Percentiles rank a stretch among this genome's conserved stretches.
These are phyloP conservation scores for Phellopilus nigrolimitatus DNA, from an alignment of 1,284 basidiomycete genomes.

Conservation along the genomic window DNA sequence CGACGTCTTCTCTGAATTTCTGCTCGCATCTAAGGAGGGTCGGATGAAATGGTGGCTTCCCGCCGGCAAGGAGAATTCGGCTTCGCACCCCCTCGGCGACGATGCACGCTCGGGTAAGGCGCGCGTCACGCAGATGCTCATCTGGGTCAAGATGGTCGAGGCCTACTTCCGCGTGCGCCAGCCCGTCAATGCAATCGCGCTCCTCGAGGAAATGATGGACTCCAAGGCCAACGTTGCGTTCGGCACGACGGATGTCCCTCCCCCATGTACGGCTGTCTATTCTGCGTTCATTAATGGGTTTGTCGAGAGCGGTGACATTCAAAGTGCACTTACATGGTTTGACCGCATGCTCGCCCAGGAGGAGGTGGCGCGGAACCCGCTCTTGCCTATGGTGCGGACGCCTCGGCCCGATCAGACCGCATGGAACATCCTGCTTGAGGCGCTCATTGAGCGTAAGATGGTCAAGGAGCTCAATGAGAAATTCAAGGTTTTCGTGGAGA, in stretches of 20 bases:
- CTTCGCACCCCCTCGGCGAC: conserved; percentile 20
- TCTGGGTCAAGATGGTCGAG: conserved; percentile 76
- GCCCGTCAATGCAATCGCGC: conserved; percentile 56
- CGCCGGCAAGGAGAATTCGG: conserved; percentile 20
- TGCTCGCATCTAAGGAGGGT: conserved; percentile 35
- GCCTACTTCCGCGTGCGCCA: conserved; percentile 68
- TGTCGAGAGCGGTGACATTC: conserved; percentile 53
- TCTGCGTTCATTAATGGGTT: conserved; percentile 67
- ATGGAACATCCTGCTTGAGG: conserved; percentile 51
- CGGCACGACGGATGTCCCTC: conserved; percentile 42
- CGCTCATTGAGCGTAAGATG: conserved; percentile 43
- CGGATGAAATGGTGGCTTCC: conserved; percentile 31
- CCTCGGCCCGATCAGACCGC: conserved; percentile 46
- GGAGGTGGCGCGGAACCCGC: conserved; percentile 32
- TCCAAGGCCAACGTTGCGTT: conserved; percentile 37
- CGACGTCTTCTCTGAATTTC: conserved; percentile 66
- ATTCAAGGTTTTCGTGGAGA: conserved; percentile 36
- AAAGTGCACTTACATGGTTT: conserved; percentile 69
- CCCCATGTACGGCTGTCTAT: conserved; percentile 60
- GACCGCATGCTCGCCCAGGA: conserved; percentile 51
- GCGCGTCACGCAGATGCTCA: conserved; percentile 36
- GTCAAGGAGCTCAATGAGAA: conserved; percentile 54
- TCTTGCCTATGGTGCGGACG: conserved; percentile 37
- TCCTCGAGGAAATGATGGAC: conserved; percentile 75
- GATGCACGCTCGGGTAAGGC: conserved; percentile 19